Base-by-base conservation (phyloP, 208 protist genomes). In the Wallacemonas sp. region DNA sequence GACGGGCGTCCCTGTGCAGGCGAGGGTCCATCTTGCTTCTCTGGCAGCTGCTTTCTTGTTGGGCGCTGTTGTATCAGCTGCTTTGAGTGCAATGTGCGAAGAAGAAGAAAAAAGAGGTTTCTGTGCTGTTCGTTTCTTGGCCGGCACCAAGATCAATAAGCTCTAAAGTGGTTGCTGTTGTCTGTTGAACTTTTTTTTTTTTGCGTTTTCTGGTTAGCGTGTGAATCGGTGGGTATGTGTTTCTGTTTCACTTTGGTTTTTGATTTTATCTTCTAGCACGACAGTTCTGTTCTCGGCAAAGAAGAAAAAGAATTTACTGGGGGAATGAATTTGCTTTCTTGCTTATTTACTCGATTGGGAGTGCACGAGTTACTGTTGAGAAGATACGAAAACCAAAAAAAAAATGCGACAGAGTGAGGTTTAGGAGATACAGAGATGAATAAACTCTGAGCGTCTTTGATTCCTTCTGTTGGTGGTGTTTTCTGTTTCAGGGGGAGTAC, bases 31-130 rank as follows among this genome's bases (percentile, higher is more conserved):
- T 59, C n/a, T 26, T 33, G 3, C 7, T 22, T 25, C 20, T 41
- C 10, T 7, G 7, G 36, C 36, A 14, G 14, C 14, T 41, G 36
- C 14, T 7, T 41, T 16, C 36, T 41, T 41, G 10, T 12, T 14
- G 7, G 36, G 7, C 14, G 10, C 14, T 14, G 36, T 41, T 16
- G 10, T 41, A 0, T 41, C 36, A 7, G 10, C 14, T n/a, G n/a
- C n/a, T n/a, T n/a, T 42, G 26, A 50, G 59, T 38, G 25, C 5
- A 55, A 44, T 26, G 31, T 54, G n/a, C 49, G 25, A 55, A 3
- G 32, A 61, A 67, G 42, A 68, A 50, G 39, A 25, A 59, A 26
- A 65, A 62, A 57, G 44, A 55, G 29, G 18, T 28, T 33, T 62
- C 52, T 61, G 49, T 67, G 52, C 36, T 7, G 7, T 7, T 41